Evolutionary conservation across 176 grass and related monocot genomes (phyloP).

Genomic region (Ensete glaucum): DNA sequence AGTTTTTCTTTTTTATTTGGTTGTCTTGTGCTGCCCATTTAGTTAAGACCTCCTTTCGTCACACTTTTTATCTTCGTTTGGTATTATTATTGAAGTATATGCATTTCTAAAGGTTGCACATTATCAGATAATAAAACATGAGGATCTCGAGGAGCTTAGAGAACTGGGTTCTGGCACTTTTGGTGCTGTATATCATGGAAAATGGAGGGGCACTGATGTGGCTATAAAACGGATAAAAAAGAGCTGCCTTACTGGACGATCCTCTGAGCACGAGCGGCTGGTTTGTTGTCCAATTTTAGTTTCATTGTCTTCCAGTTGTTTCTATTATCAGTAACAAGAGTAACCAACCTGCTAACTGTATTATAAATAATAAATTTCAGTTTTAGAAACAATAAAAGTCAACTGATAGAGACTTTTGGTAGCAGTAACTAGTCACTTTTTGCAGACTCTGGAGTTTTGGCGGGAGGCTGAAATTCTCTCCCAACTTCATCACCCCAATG

Average conservation of each 20-base stretch:
- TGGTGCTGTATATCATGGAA: conserved; percentile 93
- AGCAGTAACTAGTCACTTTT: background rate
- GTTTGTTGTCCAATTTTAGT: conserved; percentile 26
- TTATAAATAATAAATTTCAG: background rate
- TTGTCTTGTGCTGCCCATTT: background rate
- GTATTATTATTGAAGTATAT: background rate
- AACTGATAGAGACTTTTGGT: background rate
- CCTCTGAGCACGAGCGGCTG: conserved; percentile 94
- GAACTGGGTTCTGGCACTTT: conserved; percentile 97
- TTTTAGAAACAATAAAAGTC: background rate
- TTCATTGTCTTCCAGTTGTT: too few relatives aligned
- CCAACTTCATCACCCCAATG: conserved; percentile 93
- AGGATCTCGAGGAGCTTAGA: conserved; percentile 88
- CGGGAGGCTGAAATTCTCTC: conserved; percentile 92
- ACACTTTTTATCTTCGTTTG: too few relatives aligned
- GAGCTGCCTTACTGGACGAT: conserved; percentile 77
- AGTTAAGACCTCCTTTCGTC: background rate
- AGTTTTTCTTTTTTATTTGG: background rate
- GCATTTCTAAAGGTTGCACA: background rate
- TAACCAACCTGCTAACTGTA: background rate
- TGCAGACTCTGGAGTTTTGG: conserved; percentile 88
- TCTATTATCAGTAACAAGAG: background rate
- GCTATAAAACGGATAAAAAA: conserved; percentile 99
- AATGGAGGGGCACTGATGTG: conserved; percentile 99
- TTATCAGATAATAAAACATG: conserved; percentile 85